These are phyloP conservation scores for Cornus suecica DNA, from an alignment of 148 eudicot species.

Conservation along the genomic window DNA sequence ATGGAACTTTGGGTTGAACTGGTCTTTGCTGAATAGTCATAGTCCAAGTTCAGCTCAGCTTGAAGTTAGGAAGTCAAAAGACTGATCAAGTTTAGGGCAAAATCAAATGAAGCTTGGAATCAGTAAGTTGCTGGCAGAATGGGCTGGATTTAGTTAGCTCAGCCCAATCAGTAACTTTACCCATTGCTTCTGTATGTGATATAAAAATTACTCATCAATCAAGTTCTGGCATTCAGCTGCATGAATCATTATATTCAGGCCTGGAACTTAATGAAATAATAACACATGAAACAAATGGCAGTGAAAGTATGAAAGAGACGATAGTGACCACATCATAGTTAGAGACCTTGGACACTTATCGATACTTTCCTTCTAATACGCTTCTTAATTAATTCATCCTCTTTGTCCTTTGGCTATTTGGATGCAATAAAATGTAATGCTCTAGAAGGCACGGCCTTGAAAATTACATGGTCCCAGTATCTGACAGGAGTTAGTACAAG, in stretches of 20 bases:
- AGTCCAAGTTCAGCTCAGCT: neutral
- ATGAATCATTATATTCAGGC: neutral
- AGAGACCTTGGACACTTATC: no score
- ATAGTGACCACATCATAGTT: no score
- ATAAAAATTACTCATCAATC: neutral
- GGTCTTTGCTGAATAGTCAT: neutral
- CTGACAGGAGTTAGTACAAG: no score
- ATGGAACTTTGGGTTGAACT: neutral
- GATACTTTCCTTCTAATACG: no score
- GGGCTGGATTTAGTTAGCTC: neutral
- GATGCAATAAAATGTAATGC: no score
- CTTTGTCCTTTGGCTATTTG: no score
- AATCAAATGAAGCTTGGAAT: neutral
- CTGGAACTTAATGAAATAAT: no score
- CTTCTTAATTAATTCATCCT: no score
- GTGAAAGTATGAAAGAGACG: no score
- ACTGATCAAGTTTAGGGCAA: neutral
- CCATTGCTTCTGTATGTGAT: neutral
- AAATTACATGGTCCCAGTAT: no score
- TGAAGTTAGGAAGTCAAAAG: neutral
- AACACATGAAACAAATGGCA: no score
- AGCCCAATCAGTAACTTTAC: neutral
- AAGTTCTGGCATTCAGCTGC: neutral
- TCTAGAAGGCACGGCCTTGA: no score
- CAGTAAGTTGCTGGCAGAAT: neutral